Evolutionary conservation across 169 alveolate genomes (phyloP).

Genomic region (Plasmodium sp.): DNA sequence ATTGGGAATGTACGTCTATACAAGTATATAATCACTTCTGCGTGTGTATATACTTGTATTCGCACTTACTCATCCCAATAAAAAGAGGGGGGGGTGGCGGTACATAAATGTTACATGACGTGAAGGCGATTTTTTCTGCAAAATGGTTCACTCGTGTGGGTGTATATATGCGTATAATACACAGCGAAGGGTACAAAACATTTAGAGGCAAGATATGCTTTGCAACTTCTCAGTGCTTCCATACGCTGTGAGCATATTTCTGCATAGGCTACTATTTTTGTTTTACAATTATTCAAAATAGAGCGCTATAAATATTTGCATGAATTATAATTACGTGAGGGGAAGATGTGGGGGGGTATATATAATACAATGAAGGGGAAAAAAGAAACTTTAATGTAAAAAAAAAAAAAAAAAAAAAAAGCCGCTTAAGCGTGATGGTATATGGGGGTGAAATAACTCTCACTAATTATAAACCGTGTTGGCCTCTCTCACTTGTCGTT

Average conservation of each 20-base stretch:
- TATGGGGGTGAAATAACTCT: background rate
- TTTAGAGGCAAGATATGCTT: slow-evolving; percentile 1
- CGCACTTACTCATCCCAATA: background rate
- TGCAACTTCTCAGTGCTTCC: background rate
- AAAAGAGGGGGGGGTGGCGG: background rate
- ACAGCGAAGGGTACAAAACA: slow-evolving; percentile 6
- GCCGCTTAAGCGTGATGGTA: background rate
- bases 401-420: background rate
- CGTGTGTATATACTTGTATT: background rate
- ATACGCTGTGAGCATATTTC: background rate
- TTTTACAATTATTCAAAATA: slow-evolving; percentile 34
- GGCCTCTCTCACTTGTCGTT: slow-evolving; percentile 3
- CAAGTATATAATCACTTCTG: slow-evolving; percentile 13
- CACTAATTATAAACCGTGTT: background rate
- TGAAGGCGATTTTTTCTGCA: slow-evolving; percentile 1
- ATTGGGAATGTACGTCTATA: background rate
- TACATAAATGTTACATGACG: background rate
- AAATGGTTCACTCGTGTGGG: background rate
- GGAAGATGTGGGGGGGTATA: background rate
- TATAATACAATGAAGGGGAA: background rate
- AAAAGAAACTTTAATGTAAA: background rate
- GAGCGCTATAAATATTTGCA: background rate
- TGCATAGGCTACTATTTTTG: background rate
- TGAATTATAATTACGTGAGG: background rate
- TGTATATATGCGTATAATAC: slow-evolving; percentile 13